Base-by-base conservation (phyloP, 2,329 filamentous ascomycete genomes). In the Elsinoe arachidis region DNA sequence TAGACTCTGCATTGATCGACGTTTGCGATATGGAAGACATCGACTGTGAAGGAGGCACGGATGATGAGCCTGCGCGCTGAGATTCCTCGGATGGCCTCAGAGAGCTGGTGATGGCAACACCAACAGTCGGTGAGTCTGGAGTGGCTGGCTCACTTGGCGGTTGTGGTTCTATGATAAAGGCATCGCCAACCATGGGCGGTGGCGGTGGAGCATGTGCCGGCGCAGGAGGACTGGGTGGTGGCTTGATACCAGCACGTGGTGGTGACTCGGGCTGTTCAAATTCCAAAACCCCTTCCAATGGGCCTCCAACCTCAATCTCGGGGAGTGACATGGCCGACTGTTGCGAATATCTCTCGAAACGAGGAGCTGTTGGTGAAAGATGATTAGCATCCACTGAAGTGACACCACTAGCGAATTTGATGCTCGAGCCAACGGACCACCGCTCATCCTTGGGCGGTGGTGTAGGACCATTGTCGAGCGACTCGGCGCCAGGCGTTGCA, bases 181-280 rank as follows among this genome's bases (percentile, higher is more conserved):
- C 33, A 37, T 53, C 34, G 4, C 34, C 34, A 21, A 26, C 15
- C 19, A 21, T 7, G 14, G 39, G 39, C 17, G 77, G 75, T 9
- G 69, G 61, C 5, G 73, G 72, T 30, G 74, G 73, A 38, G 68
- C 60, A 66, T 66, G 30, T 21, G 58, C 60, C 7, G 62, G 62
- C 12, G 65, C 60, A 30, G 55, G 55, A 17, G 39, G 53, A 14
- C 39, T 43, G 30, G 53, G 53, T 17, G 54, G 37, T 9, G 33
- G 54, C 41, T 46, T 46, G 54, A 38, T 53, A 14, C 49, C 49
- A 14, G 19, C 49, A 26, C 11, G 49, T 23, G 49, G 34, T 11
- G 49, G 49, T 7, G 49, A 35, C 33, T 38, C 35, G 7, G 49
- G 49, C 33, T 39, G 34, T 7, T 53, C n/a, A 39, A 53, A 26